These are phyloP conservation scores for Lachnellula cervina DNA, from an alignment of 2,329 filamentous ascomycete genomes.

Conservation along the genomic window DNA sequence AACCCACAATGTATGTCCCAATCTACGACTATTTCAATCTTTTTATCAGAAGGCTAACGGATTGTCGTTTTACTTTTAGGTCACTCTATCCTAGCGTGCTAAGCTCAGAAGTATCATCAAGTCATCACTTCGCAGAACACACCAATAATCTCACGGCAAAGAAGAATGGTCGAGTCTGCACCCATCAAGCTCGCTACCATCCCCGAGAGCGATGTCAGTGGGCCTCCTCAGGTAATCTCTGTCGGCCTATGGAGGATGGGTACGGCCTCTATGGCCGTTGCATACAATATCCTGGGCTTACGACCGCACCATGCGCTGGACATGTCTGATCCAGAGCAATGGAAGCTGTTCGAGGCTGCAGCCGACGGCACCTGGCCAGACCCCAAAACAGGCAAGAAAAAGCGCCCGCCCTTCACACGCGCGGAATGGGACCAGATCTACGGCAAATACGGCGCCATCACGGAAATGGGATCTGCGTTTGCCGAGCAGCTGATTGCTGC, in stretches of 20 bases:
- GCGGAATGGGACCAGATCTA: slow-evolving; percentile 34
- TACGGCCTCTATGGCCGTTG: slow-evolving; percentile 3
- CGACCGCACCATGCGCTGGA: slow-evolving; percentile 2
- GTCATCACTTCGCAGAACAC: too few species aligned
- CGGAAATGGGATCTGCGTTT: slow-evolving; percentile 20
- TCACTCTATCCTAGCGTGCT: too few species aligned
- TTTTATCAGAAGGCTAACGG: too few species aligned
- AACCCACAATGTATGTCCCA: too few species aligned
- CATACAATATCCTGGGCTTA: slow-evolving; percentile 7
- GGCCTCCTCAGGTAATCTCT: slow-evolving; percentile 5
- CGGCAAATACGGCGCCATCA: slow-evolving; percentile 18
- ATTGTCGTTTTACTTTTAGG: too few species aligned
- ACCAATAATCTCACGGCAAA: too few species aligned
- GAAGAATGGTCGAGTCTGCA: too few species aligned
- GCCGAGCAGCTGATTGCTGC: slow-evolving; percentile 14
- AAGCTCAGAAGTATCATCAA: too few species aligned
- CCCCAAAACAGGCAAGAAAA: neutral
- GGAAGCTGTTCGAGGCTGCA: neutral
- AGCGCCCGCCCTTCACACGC: slow-evolving; percentile 24
- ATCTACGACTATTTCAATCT: too few species aligned
- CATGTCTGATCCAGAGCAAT: neutral
- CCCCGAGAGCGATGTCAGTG: neutral
- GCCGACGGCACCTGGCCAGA: slow-evolving; percentile 1
- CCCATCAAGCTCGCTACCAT: too few species aligned
- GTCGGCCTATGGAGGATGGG: slow-evolving; percentile 6